Evolutionary conservation across 2,329 filamentous ascomycete genomes (phyloP), one percentile per base, ranked within the genome.

Genomic region (Colletotrichum graminicola): DNA sequence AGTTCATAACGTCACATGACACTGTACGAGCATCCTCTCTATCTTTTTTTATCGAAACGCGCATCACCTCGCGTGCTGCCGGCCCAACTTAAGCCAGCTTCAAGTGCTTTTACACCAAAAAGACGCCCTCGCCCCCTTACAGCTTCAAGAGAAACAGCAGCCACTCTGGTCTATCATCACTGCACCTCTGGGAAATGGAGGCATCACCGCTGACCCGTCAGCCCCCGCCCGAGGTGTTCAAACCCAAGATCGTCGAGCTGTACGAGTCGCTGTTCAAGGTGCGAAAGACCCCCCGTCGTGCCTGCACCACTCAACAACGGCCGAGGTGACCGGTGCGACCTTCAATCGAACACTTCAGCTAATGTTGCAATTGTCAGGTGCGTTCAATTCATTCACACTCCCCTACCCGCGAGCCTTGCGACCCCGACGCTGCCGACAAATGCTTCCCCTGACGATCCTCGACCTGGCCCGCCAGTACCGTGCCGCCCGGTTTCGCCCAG

Each of bases 181-280:
- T 52, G 56, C 51, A 52, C 34, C 36, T 7, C 60, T 32, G 41
- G 67, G 62, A 62, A 56, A 97, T 97, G 94, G 94, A 97, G 85
- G 88, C 91, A 77, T 98, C 95, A 80, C 96, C 96, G 74, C 89
- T 99, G 79, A 97, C 95, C 68, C 94, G 97, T 83, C 94, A 98
- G 87, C 90, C 90, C 82, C 90, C 94, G 77, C 96, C 95, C 66
- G 93, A 97, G 81, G 90, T 92, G 51, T 98, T 99, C 80, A 93
- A 97, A 82, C 95, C 93, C 66, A 99, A 99, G 85, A 93, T 99
- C 75, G 92, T 97, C 72, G 88, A 93, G 80, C 90, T 98, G 62
- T 99, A 99, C 82, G 90, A 95, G 77, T 88, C 89, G 75, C 86
- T 98, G 26, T 95, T 98, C 85, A 90, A 90, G 88, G 90, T 92